A percentile compares a stretch with the other conserved stretches of the same genome.
Conservation (phyloP, 2,329 filamentous ascomycete genomes). For the Alternaria sp. region DNA sequence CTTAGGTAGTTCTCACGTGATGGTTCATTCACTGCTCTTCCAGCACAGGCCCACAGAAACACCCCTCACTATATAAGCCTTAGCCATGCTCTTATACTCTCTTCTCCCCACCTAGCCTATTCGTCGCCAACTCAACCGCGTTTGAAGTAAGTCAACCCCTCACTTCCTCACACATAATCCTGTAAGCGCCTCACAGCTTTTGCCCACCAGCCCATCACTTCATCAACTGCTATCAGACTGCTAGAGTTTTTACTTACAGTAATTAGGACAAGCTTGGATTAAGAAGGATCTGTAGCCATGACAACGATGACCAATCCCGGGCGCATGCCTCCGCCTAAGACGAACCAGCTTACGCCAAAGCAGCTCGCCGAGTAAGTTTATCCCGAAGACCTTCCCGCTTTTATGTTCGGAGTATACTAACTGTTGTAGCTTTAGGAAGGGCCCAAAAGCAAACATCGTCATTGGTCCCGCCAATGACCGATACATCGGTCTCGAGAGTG, state of each 20-base stretch:
- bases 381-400: background rate
- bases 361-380: constrained; percentile 2
- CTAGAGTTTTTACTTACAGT: background rate
- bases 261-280: background rate
- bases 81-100: background rate
- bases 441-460: constrained; percentile 20
- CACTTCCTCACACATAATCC: background rate
- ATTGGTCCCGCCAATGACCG: constrained; percentile 17
- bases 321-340: background rate
- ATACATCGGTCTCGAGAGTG: constrained; percentile 29
- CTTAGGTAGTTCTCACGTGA: background rate
- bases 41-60: background rate
- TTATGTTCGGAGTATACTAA: background rate
- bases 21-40: background rate
- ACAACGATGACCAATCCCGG: background rate
- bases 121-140: background rate
- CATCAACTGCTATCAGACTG: background rate
- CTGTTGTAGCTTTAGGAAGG: constrained; percentile 16
- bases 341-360: background rate
- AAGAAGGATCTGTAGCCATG: background rate
- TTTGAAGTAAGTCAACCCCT: background rate
- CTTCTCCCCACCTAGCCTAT: background rate
- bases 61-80: background rate
- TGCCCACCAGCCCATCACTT: background rate
- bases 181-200: background rate